phyloP scores from a whole-genome alignment of 2,329 filamentous ascomycete genomes.

The Diplodia intermedia region DNA sequence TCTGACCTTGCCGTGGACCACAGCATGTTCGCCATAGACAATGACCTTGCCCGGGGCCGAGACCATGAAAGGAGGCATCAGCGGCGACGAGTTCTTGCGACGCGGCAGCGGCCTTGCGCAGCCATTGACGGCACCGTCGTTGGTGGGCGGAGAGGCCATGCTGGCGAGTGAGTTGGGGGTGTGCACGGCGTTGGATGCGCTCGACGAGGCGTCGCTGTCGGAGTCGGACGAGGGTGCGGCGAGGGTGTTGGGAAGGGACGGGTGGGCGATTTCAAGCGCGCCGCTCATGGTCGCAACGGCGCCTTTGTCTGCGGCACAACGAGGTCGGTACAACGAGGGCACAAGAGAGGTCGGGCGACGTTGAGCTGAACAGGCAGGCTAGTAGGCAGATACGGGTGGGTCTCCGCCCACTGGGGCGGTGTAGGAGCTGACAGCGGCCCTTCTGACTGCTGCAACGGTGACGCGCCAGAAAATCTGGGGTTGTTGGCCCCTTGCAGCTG shows the following conservation, averaged over 20 bases:
- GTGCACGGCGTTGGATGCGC: constrained; percentile 7
- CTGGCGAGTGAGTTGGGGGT: constrained; percentile 20
- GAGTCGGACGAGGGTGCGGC: constrained; percentile 6
- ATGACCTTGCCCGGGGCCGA: constrained; percentile 98
- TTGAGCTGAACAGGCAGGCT: constrained; percentile 8
- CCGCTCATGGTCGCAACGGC: constrained; percentile 24
- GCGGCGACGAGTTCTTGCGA: constrained; percentile 57
- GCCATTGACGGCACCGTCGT: constrained; percentile 23
- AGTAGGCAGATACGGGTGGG: constrained; percentile 18
- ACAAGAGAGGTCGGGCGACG: not conserved
- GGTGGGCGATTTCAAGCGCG: constrained; percentile 20
- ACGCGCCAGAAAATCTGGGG: constrained; percentile 32
- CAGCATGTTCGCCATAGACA: constrained; percentile 95
- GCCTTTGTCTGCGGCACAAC: not conserved
- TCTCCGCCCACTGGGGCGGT: constrained; percentile 10
- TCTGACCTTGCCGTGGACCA: constrained; percentile 91
- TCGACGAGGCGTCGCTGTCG: constrained; percentile 28
- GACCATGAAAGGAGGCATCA: constrained; percentile 93
- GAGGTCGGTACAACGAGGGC: not conserved
- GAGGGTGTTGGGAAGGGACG: constrained; percentile 19
- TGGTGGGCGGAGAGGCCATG: constrained; percentile 23
- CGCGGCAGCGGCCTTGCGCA: constrained; percentile 8
- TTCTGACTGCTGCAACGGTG: constrained; percentile 7
- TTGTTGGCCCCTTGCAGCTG: constrained; percentile 10
- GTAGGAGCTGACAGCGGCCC: constrained; percentile 17